A percentile compares a stretch with the other conserved stretches of the same genome.
phyloP scores from a whole-genome alignment of 306 rosid genomes.

The Corylus americana region DNA sequence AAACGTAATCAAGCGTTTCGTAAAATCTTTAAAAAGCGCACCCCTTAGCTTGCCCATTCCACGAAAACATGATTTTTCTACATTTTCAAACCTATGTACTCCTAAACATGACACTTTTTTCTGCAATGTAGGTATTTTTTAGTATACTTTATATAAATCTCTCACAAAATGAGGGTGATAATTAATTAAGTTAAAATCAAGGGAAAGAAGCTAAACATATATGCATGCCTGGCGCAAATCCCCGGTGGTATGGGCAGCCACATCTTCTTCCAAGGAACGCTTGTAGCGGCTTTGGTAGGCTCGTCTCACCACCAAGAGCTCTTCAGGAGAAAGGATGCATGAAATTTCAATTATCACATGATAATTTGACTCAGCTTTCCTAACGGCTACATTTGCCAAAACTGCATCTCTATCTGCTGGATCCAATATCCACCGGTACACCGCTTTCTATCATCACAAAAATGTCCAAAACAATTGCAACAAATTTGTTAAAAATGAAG shows the following conservation, averaged over 20 bases:
- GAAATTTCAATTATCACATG: slow-evolving; percentile 62
- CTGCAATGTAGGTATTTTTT: not conserved
- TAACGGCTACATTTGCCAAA: slow-evolving; percentile 61
- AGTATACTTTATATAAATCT: not conserved
- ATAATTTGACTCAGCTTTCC: slow-evolving; percentile 34
- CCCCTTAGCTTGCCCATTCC: too few species aligned
- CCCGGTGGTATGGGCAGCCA: slow-evolving; percentile 66
- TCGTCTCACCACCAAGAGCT: slow-evolving; percentile 57
- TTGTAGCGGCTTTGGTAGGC: slow-evolving; percentile 75
- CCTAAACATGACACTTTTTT: too few species aligned
- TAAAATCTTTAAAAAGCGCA: too few species aligned
- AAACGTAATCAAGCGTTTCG: too few species aligned
- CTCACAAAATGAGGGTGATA: not conserved
- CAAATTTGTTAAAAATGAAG: not conserved
- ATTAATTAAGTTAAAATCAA: not conserved
- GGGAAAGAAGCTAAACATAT: not conserved
- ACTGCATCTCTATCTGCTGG: slow-evolving; percentile 75
- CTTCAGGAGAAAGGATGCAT: slow-evolving; percentile 56
- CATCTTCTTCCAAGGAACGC: slow-evolving; percentile 82
- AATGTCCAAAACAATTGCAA: not conserved
- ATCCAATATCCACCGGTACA: slow-evolving; percentile 77
- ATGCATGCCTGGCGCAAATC: slow-evolving; percentile 69
- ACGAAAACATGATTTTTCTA: too few species aligned
- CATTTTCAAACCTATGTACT: too few species aligned
- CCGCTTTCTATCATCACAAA: slow-evolving; percentile 54